Percentiles rank a stretch among this genome's conserved stretches.
Conservation (phyloP, 768 basidiomycete species). For the Favolaschia claudopus region DNA sequence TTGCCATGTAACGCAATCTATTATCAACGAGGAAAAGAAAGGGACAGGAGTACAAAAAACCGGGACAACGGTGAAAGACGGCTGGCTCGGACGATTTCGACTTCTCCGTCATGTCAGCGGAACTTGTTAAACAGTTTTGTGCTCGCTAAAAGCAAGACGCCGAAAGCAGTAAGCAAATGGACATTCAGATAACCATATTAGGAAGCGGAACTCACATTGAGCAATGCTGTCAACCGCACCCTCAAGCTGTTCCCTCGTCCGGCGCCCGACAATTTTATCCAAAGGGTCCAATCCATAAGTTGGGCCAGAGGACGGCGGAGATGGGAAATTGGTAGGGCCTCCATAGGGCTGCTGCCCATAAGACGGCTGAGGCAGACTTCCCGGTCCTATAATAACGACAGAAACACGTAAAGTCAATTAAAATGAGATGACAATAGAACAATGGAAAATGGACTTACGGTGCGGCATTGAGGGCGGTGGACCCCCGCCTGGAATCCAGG, state of each 20-base stretch:
- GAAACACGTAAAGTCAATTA: constrained; percentile 22
- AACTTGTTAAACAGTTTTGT: constrained; percentile 57
- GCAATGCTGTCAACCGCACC: constrained; percentile 52
- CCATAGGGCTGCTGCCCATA: constrained; percentile 28
- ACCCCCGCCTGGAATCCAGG: constrained; percentile 3
- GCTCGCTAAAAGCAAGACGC: constrained; percentile 42
- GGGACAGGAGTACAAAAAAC: background rate
- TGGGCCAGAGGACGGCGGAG: constrained; percentile 37
- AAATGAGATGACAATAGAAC: background rate
- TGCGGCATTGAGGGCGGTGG: constrained; percentile 19
- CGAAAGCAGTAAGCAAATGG: constrained; percentile 11
- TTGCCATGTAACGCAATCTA: constrained; percentile 8
- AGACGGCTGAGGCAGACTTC: constrained; percentile 17
- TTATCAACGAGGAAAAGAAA: constrained; percentile 4
- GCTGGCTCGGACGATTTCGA: too few species aligned
- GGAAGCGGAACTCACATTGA: constrained; percentile 52
- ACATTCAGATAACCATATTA: background rate
- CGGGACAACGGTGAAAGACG: too few species aligned
- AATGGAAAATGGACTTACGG: constrained; percentile 16
- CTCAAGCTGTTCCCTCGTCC: constrained; percentile 58
- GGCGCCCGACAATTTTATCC: constrained; percentile 63
- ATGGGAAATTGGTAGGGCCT: constrained; percentile 36
- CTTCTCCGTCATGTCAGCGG: constrained; percentile 39
- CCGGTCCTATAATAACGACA: constrained; percentile 19
- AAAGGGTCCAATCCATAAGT: constrained; percentile 56